Evolutionary conservation across 2,329 filamentous ascomycete species (phyloP), one percentile per base, ranked within the genome.

Genomic region (Clonostachys byssicola): DNA sequence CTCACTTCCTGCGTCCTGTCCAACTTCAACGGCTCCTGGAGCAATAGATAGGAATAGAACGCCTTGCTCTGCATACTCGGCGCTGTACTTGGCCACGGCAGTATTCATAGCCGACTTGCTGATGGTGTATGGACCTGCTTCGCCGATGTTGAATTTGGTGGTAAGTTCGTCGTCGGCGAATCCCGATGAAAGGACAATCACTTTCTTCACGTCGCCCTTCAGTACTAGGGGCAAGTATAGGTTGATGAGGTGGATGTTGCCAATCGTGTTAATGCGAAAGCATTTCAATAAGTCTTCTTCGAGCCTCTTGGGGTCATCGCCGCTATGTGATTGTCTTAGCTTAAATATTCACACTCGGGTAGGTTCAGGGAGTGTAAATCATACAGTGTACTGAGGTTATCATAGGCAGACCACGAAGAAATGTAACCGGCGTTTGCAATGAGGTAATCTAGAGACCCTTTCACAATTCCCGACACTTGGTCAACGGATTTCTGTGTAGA

Each of bases 191-290:
- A 82, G 68, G 38, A 65, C 54, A 39, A 76, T 66, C 39, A 80
- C 67, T 55, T 81, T 81, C 60, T 80, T 81, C 14, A 49, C 55
- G 4, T 58, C 52, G 23, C 78, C 71, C 45, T 74, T 70, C 3
- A 66, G 59, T 40, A 83, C 60, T 0, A 80, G 66, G 0, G 78
- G 77, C 4, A 77, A 42, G 57, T 80, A 47, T 17, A 44, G 30
- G 42, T 71, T 68, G 55, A 69, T 64, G 16, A 70, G 58, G 50
- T 71, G 61, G 47, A 74, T 62, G 44, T 65, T 60, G 18, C 65
- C 68, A 33, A 72, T 34, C 6, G 72, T 62, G 49, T 75, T 75
- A 47, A 62, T 61, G 8, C 67, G 50, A 44, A 71, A 61, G 18
- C 14, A 34, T n/a, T 30, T 33, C 14, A 33, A 4, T 8, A 44